Evolutionary conservation across 2,329 filamentous ascomycete species (phyloP), one percentile per base, ranked within the genome.

Genomic region (Gremmenia infestans): DNA sequence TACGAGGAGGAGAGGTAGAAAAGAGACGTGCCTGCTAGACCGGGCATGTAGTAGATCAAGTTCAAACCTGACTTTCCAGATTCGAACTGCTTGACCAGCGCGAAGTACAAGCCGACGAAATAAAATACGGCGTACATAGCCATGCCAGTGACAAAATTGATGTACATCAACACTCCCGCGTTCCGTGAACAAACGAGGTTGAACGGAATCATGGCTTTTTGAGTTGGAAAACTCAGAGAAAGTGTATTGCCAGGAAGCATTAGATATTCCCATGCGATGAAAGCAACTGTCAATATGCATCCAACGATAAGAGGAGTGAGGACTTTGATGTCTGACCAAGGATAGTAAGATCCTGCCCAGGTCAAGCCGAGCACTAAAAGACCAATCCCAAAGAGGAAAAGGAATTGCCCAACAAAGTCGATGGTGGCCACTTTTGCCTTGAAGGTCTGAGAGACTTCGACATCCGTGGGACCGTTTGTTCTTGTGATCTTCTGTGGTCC

Each of bases 21-120:
- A 22, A 35, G 40, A 45, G 19, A 69, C 71, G 55, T 68, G 81
- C 79, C 76, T 64, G 76, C 83, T 8, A 88, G 71, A 0, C 86
- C 85, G 0, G 85, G 85, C 1, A 83, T 76, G 62, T 85, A 88
- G 67, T 80, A 87, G 1, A 88, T 70, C 11, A 89, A 72, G 56
- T 84, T 78, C 0, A 78, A 64, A 3, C 83, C 83, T 1, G 83
- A 76, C 49, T 79, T 65, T 23, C 76, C 78, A 72, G 74, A 28
- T 61, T 60, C 68, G 58, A 80, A 81, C 5, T 74, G 76, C 68
- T 82, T 72, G 0, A 87, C 84, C 15, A 86, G 71, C 2, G 81
- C 80, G 67, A 88, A 88, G 68, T 87, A 89, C 17, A 88, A 77
- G 15, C 81, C 82, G 61, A 86, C 81, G 62, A 88, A 89, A 68